Conservation (phyloP, 163 green algal species). For the Volvox carteri region DNA sequence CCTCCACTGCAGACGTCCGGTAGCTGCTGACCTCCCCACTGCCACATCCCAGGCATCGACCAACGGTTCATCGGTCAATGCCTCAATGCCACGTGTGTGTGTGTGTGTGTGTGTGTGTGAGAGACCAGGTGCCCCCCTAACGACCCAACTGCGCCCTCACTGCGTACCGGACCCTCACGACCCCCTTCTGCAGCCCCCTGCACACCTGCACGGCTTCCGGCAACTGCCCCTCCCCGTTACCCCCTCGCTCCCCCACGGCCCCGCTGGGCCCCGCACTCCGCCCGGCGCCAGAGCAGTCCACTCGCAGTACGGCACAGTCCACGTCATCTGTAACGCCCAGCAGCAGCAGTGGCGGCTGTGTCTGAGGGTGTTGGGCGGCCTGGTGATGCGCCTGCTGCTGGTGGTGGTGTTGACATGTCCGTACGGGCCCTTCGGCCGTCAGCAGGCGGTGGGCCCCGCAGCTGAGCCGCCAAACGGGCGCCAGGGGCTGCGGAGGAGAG, state of each 20-base stretch:
- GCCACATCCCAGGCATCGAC: too few species aligned
- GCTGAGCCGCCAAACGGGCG: conserved; percentile 41
- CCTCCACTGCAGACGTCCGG: too few species aligned
- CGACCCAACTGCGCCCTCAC: too few species aligned
- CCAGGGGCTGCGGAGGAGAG: neutral
- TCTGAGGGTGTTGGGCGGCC: neutral
- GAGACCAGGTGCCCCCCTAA: too few species aligned
- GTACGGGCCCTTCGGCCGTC: neutral
- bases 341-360: conserved; percentile 10
- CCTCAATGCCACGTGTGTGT: too few species aligned
- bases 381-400: too few species aligned
- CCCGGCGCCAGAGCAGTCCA: conserved; percentile 7
- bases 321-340: conserved; percentile 62
- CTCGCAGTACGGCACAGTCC: conserved; percentile 52
- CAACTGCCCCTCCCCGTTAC: neutral
- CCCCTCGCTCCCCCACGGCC: neutral
- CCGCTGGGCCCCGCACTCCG: neutral
- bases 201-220: neutral
- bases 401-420: neutral
- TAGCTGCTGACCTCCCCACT: too few species aligned
- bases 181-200: neutral
- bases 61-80: too few species aligned
- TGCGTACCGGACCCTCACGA: too few species aligned
- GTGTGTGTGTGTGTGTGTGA: too few species aligned
- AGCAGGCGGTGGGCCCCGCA: conserved; percentile 58